A percentile compares a stretch with the other conserved stretches of the same genome.
Conservation (phyloP, 164 flowering plant species). For the Sedum album region DNA sequence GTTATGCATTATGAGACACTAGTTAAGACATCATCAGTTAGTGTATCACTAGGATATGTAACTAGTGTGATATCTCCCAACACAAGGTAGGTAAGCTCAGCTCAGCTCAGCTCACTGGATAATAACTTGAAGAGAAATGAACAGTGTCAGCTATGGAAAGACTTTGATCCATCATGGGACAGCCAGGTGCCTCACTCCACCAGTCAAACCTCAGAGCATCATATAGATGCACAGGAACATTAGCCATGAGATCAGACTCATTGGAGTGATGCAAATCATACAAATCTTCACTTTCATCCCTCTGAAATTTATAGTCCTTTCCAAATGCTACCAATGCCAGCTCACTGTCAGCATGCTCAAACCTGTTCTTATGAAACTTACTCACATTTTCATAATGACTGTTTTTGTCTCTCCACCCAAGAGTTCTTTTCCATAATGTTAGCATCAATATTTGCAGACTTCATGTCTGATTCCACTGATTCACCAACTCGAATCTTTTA, state of each 20-base stretch:
- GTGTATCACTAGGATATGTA: not conserved
- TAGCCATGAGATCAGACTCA: constrained; percentile 29
- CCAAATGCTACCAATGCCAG: constrained; percentile 7
- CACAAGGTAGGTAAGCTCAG: not conserved
- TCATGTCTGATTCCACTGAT: constrained; percentile 17
- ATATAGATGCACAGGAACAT: constrained; percentile 27
- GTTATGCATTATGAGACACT: no score
- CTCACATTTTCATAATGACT: constrained; percentile 29
- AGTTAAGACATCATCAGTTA: not conserved
- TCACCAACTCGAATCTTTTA: not conserved
- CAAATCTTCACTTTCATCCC: constrained; percentile 25
- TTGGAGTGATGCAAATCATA: constrained; percentile 24
- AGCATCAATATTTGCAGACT: constrained; percentile 24
- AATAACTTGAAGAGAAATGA: constrained; percentile 3
- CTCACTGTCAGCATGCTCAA: not conserved
- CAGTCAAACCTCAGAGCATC: constrained; percentile 35
- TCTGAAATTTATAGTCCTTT: not conserved
- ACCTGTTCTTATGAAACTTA: constrained; percentile 5
- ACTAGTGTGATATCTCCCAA: not conserved
- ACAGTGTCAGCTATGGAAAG: constrained; percentile 30
- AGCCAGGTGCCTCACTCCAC: constrained; percentile 42
- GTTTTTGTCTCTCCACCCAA: constrained; percentile 35
- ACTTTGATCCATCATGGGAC: constrained; percentile 46
- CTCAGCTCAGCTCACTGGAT: constrained; percentile 6
- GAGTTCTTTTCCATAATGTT: constrained; percentile 20